Percentiles rank a stretch among this genome's conserved stretches.
Conservation (phyloP, 2,329 filamentous ascomycete species). For the Nemania sp. region DNA sequence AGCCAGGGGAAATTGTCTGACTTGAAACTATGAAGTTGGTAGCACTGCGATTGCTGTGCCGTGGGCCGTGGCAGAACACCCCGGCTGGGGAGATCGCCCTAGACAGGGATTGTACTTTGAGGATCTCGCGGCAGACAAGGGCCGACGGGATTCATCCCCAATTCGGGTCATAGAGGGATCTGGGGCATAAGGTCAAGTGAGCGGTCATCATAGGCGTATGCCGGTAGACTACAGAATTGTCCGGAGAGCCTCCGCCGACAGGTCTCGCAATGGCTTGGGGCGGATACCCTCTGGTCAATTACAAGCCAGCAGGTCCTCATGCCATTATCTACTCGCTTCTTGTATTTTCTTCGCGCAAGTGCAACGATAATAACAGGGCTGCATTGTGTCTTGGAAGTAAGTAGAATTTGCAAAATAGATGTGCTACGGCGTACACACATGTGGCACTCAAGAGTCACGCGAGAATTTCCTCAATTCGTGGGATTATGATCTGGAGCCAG, state of each 20-base stretch:
- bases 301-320: background rate
- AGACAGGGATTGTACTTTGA: constrained; percentile 22
- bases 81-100: constrained; percentile 15
- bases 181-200: constrained; percentile 16
- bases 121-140: constrained; percentile 14
- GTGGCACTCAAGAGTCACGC: too few relatives aligned
- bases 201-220: background rate
- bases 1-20: constrained; percentile 22
- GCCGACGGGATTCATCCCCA: constrained; percentile 24
- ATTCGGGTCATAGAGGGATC: constrained; percentile 17
- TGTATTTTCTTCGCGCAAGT: background rate
- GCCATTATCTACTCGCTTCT: background rate
- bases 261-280: background rate
- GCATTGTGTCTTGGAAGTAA: too few relatives aligned
- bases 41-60: constrained; percentile 10
- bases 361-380: too few relatives aligned
- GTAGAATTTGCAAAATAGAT: too few relatives aligned
- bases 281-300: constrained; percentile 7
- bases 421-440: too few relatives aligned
- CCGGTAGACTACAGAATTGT: constrained; percentile 8
- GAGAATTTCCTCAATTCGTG: too few relatives aligned
- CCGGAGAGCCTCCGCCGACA: constrained; percentile 27
- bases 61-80: constrained; percentile 15
- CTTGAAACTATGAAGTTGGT: constrained; percentile 24
- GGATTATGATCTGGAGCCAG: too few relatives aligned